phyloP scores from a whole-genome alignment of 2,329 filamentous ascomycete genomes.

The Calonectria multiphialidica region DNA sequence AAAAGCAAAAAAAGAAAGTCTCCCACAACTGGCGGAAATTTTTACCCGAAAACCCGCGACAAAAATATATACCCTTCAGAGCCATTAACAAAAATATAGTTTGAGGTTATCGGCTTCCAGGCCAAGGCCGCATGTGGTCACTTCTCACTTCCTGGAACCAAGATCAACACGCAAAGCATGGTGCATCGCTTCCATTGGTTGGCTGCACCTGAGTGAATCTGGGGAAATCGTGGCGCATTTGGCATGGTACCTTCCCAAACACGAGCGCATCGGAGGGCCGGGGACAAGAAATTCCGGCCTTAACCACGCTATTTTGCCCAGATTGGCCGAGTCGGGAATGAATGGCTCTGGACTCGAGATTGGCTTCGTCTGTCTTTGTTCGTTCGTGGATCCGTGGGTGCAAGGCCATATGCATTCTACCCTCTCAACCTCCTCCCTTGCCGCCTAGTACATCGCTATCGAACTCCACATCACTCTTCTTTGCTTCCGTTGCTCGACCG shows the following conservation, averaged over 20 bases:
- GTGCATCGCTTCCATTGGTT: constrained; percentile 9
- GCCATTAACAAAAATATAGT: too few relatives aligned
- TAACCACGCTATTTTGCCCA: constrained; percentile 26
- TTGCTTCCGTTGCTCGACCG: constrained; percentile 31
- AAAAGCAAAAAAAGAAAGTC: not conserved
- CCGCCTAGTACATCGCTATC: not conserved
- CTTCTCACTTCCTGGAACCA: not conserved
- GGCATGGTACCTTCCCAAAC: constrained; percentile 8
- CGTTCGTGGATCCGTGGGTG: constrained; percentile 26
- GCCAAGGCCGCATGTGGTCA: not conserved
- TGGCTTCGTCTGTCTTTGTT: constrained; percentile 26
- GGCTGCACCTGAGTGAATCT: constrained; percentile 21
- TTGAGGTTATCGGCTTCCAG: not conserved
- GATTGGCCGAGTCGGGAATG: constrained; percentile 25
- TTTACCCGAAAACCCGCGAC: too few relatives aligned
- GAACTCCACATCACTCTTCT: constrained; percentile 13
- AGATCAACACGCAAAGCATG: not conserved
- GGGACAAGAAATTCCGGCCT: constrained; percentile 29
- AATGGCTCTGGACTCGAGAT: constrained; percentile 23
- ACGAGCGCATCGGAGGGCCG: constrained; percentile 20
- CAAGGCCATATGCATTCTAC: constrained; percentile 29
- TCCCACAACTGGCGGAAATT: not conserved
- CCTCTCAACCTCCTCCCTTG: constrained; percentile 12
- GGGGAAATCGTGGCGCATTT: constrained; percentile 32
- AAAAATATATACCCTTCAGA: not conserved